Evolutionary conservation across 441 rosid species (phyloP), one percentile per base, ranked within the genome.

Genomic region (Corymbia citriodora): DNA sequence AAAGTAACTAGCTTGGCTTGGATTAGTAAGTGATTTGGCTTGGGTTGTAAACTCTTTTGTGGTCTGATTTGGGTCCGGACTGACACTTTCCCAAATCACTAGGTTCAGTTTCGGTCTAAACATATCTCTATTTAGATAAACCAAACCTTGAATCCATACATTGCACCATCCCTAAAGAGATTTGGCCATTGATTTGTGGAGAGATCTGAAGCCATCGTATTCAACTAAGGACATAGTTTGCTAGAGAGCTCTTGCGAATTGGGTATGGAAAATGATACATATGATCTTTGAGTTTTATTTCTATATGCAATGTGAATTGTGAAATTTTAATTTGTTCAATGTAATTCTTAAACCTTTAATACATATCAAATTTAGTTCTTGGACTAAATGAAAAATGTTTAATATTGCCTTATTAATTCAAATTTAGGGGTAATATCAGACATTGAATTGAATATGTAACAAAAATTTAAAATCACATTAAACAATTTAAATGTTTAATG

Each of bases 331-430:
- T 59, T 4, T 59, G 14, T 59, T 59, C 10, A 10, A 55, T 55
- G 0, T 19, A 4, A 57, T 10, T 7, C 25, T 1, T 23, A 10
- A 57, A 57, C 14, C 1, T 10, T 59, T 4, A 3, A 59, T 23
- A 59, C 29, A 59, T 59, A 10, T 59, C 6, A 59, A 59, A 59
- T 59, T 59, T 59, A 59, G 14, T 23, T 57, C 25, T 10, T 59
- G 10, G 29, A 23, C 2, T 57, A 23, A 10, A 59, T 25, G 14
- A 25, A 59, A 59, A 59, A 57, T 4, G 25, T 57, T 8, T 10
- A 0, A 57, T 23, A 10, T 23, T 4, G 19, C 0, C 21, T 17
- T 59, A 10, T 59, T 25, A 59, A 25, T 23, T 23, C 29, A 10
- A 59, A 6, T 59, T 59, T 40, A 40, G 45, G 45, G 45, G 45